Conservation (phyloP, 2,329 filamentous ascomycete genomes). For the Aplosporella prunicola region DNA sequence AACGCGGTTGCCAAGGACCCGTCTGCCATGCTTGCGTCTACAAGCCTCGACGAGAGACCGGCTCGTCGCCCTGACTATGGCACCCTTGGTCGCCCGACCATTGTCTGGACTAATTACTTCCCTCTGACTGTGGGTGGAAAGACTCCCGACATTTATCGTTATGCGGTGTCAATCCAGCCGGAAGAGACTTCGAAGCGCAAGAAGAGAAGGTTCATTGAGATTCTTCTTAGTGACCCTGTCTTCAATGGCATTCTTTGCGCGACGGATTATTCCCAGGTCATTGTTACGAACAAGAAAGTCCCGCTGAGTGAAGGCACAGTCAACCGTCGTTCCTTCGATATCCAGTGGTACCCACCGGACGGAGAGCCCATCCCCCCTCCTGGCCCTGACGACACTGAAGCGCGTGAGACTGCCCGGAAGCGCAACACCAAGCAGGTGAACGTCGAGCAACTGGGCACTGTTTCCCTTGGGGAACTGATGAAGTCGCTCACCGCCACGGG, state of each 20-base stretch:
- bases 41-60: slow-evolving; percentile 17
- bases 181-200: slow-evolving; percentile 34
- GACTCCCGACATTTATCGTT: slow-evolving; percentile 18
- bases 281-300: slow-evolving; percentile 20
- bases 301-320: slow-evolving; percentile 13
- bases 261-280: slow-evolving; percentile 30
- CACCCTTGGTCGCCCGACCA: slow-evolving; percentile 25
- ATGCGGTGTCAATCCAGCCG: slow-evolving; percentile 24
- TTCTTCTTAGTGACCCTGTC: slow-evolving; percentile 29
- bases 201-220: slow-evolving; percentile 38
- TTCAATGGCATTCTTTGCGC: slow-evolving; percentile 25
- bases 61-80: slow-evolving; percentile 26
- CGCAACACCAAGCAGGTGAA: slow-evolving; percentile 15
- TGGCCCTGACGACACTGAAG: slow-evolving; percentile 14
- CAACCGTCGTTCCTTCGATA: slow-evolving; percentile 13
- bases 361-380: slow-evolving; percentile 17
- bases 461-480: slow-evolving; percentile 32
- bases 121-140: slow-evolving; percentile 23
- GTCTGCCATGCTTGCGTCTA: slow-evolving; percentile 16
- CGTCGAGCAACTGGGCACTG: slow-evolving; percentile 18
- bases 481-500: slow-evolving; percentile 33
- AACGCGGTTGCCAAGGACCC: slow-evolving; percentile 19
- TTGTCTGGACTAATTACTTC: slow-evolving; percentile 35
- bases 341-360: slow-evolving; percentile 23
- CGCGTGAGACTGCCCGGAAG: slow-evolving; percentile 13